These are phyloP conservation scores for Neofusicoccum parvum DNA, from an alignment of 2,329 filamentous ascomycete species.

Conservation along the genomic window DNA sequence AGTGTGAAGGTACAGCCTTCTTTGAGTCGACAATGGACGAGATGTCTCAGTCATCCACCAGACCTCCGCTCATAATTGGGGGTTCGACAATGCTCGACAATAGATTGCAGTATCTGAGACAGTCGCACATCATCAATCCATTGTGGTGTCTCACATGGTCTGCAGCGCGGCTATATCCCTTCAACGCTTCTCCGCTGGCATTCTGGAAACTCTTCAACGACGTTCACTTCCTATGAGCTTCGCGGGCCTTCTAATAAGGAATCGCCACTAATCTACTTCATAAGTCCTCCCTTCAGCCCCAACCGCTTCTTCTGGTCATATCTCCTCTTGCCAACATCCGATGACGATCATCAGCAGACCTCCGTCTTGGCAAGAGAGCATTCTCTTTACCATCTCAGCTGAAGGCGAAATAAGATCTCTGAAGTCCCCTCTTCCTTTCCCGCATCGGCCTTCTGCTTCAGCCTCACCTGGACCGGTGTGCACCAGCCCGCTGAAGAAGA, in stretches of 20 bases:
- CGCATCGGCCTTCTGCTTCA: not conserved
- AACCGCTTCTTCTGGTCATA: not conserved
- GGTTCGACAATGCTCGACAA: not conserved
- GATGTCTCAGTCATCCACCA: not conserved
- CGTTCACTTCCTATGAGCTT: not conserved
- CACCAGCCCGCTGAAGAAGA: not conserved
- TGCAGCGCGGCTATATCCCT: not conserved
- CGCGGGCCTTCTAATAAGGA: not conserved
- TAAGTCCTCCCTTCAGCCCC: too few species aligned
- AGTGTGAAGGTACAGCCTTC: not conserved
- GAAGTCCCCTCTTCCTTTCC: not conserved
- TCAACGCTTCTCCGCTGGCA: not conserved
- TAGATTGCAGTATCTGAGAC: not conserved
- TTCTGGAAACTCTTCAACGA: not conserved
- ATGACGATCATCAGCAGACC: not conserved
- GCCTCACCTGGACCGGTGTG: not conserved
- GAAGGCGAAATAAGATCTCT: slow-evolving; percentile 3
- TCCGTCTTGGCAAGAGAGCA: not conserved
- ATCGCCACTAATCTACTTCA: not conserved
- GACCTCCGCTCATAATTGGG: not conserved
- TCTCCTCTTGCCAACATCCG: not conserved
- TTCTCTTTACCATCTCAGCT: not conserved
- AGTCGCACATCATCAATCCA: not conserved
- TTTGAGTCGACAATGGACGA: not conserved
- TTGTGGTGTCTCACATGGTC: not conserved